These are phyloP conservation scores for Porogramme epimiltina DNA, from an alignment of 1,284 basidiomycete species.

Conservation along the genomic window DNA sequence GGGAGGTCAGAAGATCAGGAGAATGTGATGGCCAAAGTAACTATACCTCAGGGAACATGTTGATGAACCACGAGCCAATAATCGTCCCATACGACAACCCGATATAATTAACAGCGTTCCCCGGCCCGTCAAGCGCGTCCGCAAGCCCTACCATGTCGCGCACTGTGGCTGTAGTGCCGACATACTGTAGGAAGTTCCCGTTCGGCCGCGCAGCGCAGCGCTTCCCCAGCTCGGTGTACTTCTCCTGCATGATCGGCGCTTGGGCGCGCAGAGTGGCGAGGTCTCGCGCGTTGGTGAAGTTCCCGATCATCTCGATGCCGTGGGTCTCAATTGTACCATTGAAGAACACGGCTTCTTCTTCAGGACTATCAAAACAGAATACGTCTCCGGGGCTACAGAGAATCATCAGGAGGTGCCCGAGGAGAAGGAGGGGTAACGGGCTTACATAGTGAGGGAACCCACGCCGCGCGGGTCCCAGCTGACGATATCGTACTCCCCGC, in stretches of 20 bases:
- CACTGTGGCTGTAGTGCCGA: constrained; percentile 18
- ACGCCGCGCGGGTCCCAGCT: constrained; percentile 18
- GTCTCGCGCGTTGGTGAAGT: constrained; percentile 10
- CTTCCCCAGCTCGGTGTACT: constrained; percentile 11
- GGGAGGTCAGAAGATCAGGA: neutral
- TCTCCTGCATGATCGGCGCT: constrained; percentile 12
- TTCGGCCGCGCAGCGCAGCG: constrained; percentile 1
- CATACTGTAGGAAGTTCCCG: constrained; percentile 11
- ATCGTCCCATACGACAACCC: constrained; percentile 18
- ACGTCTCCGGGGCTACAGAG: constrained; percentile 17
- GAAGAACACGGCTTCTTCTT: constrained; percentile 6
- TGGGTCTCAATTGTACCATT: constrained; percentile 11
- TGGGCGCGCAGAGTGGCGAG: constrained; percentile 7
- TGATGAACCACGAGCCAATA: constrained; percentile 18
- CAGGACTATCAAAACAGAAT: constrained; percentile 8
- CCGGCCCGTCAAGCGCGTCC: constrained; percentile 19
- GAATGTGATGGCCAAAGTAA: neutral
- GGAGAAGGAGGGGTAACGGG: too few species aligned
- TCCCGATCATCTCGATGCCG: constrained; percentile 11
- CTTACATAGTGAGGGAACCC: constrained; percentile 8
- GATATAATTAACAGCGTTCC: constrained; percentile 10
- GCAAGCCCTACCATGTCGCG: constrained; percentile 21
- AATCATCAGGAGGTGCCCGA: too few species aligned
- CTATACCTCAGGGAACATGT: constrained; percentile 19
- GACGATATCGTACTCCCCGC: constrained; percentile 11